Base-by-base conservation (phyloP, 2,329 filamentous ascomycete species). In the Lasiodiplodia sp. region DNA sequence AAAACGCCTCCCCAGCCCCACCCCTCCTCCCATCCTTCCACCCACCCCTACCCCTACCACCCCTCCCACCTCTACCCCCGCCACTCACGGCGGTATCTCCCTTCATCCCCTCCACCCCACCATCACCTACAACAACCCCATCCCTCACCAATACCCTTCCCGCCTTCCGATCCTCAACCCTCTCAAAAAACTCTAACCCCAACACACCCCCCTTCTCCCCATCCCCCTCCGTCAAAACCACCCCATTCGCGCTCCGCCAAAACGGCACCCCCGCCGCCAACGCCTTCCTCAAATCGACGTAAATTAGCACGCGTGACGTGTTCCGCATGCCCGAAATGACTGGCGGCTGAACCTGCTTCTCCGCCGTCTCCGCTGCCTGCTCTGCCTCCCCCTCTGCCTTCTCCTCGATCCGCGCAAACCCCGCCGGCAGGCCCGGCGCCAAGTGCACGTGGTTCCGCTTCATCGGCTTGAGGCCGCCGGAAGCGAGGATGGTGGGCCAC, bases 361-460 rank as follows among this genome's bases (percentile, higher is more conserved):
- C 21, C 52, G 51, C 53, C 23, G 2, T 52, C 10, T 49, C 21
- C 52, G 51, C 53, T 31, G 21, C 56, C 1, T 37, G 25, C 1
- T 47, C 58, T 2, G 37, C 53, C 10, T 67, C 51, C 14, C 37
- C 51, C 16, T 16, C 5, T 25, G 25, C 25, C 4, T 28, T 6
- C 25, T 69, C 66, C 53, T 74, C 53, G 79, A 72, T 0, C 2
- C 68, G 58, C 38, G 72, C 77, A 73, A 84, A 83, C 0, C 81
- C 81, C 4, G 74, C 74, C 4, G 92, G 89, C 14, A 94, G 82
- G 0, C 92, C 93, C 6, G 89, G 88, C 2, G 92, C 92, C 77
- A 96, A 97, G 81, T 99, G 96, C 34, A 98, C 91, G 76, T 98
- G 95, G 71, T 92, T 96, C 66, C 96, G 82, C 0, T 84, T 85